Evolutionary conservation across 1,284 basidiomycete genomes (phyloP).

Genomic region (Thelephora terrestris): DNA sequence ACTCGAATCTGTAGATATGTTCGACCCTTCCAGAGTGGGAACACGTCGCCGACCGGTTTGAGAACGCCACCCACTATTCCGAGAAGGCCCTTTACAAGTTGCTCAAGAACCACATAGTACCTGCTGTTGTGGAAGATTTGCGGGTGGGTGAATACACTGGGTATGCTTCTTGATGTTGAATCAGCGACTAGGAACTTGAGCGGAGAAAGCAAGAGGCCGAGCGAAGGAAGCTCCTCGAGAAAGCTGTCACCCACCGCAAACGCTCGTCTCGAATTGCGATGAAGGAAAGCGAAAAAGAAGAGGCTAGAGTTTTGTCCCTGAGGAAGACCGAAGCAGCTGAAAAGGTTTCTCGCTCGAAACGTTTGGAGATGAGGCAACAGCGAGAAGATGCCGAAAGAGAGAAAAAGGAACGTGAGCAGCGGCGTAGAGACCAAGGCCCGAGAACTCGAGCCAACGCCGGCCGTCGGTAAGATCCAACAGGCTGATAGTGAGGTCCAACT

Average conservation of each 20-base stretch:
- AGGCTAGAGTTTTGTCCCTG: slow-evolving; percentile 43
- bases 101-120: slow-evolving; percentile 56
- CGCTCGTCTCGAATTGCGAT: slow-evolving; percentile 76
- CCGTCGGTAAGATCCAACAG: no score
- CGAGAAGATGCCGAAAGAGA: slow-evolving; percentile 54
- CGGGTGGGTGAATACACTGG: slow-evolving; percentile 30
- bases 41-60: slow-evolving; percentile 59
- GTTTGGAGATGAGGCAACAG: slow-evolving; percentile 53
- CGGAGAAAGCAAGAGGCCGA: slow-evolving; percentile 46
- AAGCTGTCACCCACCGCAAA: slow-evolving; percentile 69
- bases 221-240: slow-evolving; percentile 48
- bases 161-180: slow-evolving; percentile 1
- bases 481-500: not conserved
- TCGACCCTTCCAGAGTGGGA: slow-evolving; percentile 78
- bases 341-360: slow-evolving; percentile 48
- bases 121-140: slow-evolving; percentile 53
- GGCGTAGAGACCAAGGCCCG: slow-evolving; percentile 34
- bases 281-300: slow-evolving; percentile 63
- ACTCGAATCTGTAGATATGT: slow-evolving; percentile 45
- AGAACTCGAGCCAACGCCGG: no score
- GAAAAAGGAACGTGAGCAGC: slow-evolving; percentile 46
- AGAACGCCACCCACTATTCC: slow-evolving; percentile 64
- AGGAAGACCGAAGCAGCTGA: slow-evolving; percentile 55
- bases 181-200: slow-evolving; percentile 44
- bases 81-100: slow-evolving; percentile 71